phyloP scores from a whole-genome alignment of 345 rosid species.

The rapeseed (Brassica napus) region DNA sequence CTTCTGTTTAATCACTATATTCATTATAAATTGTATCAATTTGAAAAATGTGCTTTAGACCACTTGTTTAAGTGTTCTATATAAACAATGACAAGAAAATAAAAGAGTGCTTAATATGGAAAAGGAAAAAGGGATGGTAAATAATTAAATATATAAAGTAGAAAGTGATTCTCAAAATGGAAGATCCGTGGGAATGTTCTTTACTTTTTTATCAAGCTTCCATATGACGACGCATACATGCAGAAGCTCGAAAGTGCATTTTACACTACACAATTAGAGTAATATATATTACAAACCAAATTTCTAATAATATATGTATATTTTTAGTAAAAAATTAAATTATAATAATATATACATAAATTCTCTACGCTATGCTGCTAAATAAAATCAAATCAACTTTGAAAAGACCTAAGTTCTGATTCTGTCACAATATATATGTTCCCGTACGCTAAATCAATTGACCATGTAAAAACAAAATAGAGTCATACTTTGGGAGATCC shows the following conservation, averaged over 20 bases:
- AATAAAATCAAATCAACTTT: no score
- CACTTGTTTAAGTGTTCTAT: conserved; percentile 11
- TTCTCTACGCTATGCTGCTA: no score
- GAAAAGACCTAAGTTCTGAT: no score
- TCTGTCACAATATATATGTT: no score
- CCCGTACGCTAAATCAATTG: no score
- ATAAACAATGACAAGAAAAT: neutral
- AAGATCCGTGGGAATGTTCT: conserved; percentile 43
- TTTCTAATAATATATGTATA: no score
- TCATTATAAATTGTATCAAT: neutral
- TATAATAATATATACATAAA: no score
- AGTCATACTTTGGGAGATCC: no score
- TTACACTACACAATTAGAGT: neutral
- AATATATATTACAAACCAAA: no score
- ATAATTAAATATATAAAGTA: neutral
- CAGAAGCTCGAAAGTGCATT: conserved; percentile 25
- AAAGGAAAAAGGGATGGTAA: neutral
- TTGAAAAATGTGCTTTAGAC: neutral
- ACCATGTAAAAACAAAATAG: no score
- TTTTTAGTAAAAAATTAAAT: no score
- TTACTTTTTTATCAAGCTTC: conserved; percentile 14
- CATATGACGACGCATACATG: conserved; percentile 27
- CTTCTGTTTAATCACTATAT: neutral
- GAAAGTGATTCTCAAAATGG: conserved; percentile 34
- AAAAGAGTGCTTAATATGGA: conserved; percentile 5